Percentiles rank a stretch among this genome's conserved stretches.
phyloP scores from a whole-genome alignment of 257 asterid species.

The Leonotis leonurus region DNA sequence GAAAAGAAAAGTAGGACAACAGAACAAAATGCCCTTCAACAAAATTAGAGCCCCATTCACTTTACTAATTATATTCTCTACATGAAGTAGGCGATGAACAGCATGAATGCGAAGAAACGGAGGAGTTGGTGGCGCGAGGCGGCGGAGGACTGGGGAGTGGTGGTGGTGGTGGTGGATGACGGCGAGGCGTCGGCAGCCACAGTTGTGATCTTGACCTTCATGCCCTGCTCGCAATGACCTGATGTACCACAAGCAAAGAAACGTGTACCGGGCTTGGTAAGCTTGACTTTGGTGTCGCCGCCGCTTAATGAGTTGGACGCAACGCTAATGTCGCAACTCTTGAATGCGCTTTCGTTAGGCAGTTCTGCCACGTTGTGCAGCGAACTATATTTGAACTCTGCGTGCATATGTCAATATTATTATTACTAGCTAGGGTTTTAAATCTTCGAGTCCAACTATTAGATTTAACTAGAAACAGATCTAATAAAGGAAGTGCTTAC shows the following conservation, averaged over 20 bases:
- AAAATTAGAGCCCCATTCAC: slow-evolving; percentile 9
- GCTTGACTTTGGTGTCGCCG: slow-evolving; percentile 57
- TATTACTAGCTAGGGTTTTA: too few relatives aligned
- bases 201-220: slow-evolving; percentile 73
- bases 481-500: slow-evolving; percentile 20
- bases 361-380: slow-evolving; percentile 72
- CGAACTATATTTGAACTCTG: slow-evolving; percentile 66
- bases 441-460: too few relatives aligned
- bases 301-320: slow-evolving; percentile 38
- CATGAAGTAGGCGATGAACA: background rate
- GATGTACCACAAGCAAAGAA: slow-evolving; percentile 79
- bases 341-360: slow-evolving; percentile 50
- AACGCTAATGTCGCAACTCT: slow-evolving; percentile 50
- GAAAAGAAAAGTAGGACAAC: background rate
- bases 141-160: background rate
- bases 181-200: slow-evolving; percentile 37
- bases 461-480: too few relatives aligned
- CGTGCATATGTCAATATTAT: background rate
- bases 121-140: background rate
- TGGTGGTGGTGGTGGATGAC: slow-evolving; percentile 14
- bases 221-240: slow-evolving; percentile 68
- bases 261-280: slow-evolving; percentile 58
- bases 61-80: background rate
- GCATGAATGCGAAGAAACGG: slow-evolving; percentile 7
- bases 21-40: background rate